Base-by-base conservation (phyloP, 2,329 filamentous ascomycete genomes). In the Lachnellula suecica region DNA sequence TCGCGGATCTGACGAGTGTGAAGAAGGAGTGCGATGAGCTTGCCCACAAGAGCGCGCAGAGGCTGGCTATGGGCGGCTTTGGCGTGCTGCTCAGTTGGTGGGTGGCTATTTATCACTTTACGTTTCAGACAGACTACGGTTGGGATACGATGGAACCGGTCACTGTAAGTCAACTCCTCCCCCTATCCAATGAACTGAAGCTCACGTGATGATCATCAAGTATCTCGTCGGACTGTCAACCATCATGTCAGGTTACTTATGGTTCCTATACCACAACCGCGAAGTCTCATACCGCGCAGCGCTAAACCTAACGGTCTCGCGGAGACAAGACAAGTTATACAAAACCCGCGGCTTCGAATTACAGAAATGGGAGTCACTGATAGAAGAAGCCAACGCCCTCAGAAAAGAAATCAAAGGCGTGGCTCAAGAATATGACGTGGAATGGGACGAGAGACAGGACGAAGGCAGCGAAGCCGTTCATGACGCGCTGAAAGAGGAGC, bases 91-190 rank as follows among this genome's bases (percentile, higher is more conserved):
- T 85, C 1, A 79, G 77, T 3, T 97, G 91, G 89, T 66, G 87
- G 80, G 60, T 43, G 24, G 73, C 84, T 1, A 91, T 96, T 17
- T 96, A 94, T 70, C 83, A 84, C 62, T 73, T 84, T 46, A 85
- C 81, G 2, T 86, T 86, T 60, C 76, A 81, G 60, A 96, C 91
- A 0, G 83, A 91, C 38, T 77, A 88, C 55, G 91, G 91, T 4
- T 96, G 91, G 91, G 91, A 96, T 63, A 81, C 91, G 6, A 91
- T 96, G 77, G 91, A 96, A 71, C 91, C 91, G 0, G 83, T 96
- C 2, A 96, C 91, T 1, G 73, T 75, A 62, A 58, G 69, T 56
- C 15, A 8, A 31, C 4, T 29, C 38, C n/a, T 31, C n/a, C 2
- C 9, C 22, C 23, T 25, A 8, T 51, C 23, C 25, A 4, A 1